phyloP scores from a whole-genome alignment of 257 asterid genomes.

The Nicotiana noctiflora region DNA sequence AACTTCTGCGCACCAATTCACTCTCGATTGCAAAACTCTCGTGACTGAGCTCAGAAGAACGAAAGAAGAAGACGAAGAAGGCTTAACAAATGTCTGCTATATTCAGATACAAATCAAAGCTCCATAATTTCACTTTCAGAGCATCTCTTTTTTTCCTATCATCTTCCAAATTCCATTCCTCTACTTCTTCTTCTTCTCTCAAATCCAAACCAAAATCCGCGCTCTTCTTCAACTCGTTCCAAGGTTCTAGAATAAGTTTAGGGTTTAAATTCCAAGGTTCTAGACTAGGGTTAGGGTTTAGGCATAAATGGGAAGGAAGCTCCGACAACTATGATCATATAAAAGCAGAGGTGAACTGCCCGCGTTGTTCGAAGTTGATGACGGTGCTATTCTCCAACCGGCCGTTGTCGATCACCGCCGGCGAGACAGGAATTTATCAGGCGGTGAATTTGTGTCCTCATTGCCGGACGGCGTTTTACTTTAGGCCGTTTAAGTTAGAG shows the following conservation, averaged over 20 bases:
- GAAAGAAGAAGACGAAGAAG: not conserved
- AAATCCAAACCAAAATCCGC: constrained; percentile 20
- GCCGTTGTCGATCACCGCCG: constrained; percentile 63
- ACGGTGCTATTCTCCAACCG: constrained; percentile 69
- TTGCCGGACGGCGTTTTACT: constrained; percentile 81
- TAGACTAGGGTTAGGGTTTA: constrained; percentile 33
- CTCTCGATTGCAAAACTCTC: not conserved
- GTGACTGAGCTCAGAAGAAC: not conserved
- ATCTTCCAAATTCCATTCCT: constrained; percentile 24
- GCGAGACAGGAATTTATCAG: constrained; percentile 65
- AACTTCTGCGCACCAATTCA: not conserved
- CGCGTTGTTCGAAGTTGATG: constrained; percentile 71
- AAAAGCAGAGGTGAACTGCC: constrained; percentile 72
- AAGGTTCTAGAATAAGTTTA: constrained; percentile 5
- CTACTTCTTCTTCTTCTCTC: constrained; percentile 20
- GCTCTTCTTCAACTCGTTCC: constrained; percentile 8
- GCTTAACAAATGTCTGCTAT: constrained; percentile 37
- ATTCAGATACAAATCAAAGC: constrained; percentile 42
- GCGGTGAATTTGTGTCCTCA: constrained; percentile 67
- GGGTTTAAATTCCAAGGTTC: constrained; percentile 20
- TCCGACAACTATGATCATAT: constrained; percentile 67
- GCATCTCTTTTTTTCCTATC: constrained; percentile 10
- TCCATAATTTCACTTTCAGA: constrained; percentile 29
- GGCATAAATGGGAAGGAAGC: constrained; percentile 72
- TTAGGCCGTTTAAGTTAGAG: constrained; percentile 75